Evolutionary conservation across 257 asterid species (phyloP), one percentile per base, ranked within the genome.

Genomic region (Rauvolfia tetraphylla): DNA sequence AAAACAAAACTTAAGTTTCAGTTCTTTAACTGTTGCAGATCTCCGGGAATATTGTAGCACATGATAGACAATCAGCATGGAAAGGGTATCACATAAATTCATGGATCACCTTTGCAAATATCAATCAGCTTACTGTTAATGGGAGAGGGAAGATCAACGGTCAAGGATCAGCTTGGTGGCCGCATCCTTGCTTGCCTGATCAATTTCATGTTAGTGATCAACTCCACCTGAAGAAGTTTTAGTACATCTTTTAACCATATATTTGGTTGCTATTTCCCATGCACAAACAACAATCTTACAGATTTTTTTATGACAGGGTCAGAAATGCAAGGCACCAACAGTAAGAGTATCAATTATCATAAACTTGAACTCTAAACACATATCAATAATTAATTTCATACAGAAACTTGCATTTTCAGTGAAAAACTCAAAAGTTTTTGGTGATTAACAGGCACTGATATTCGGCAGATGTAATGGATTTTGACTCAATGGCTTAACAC

Each of bases 151-250:
- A 77, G 4, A 65, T 90, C 38, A 86, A 88, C 0, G 93, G 89
- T 27, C 85, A 51, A 68, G 96, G 96, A 20, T 76, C 84, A 31
- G 82, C 88, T 34, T 90, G 93, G 96, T 88, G 93, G 93, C 83
- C 90, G 3, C 1, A 20, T 1, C 86, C 93, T 67, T 90, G 96
- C 83, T 83, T 36, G 49, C 5, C 86, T 46, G 87, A 86, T 46
- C 88, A 84, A 3, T 78, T 80, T n/a, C 44, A 78, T 14, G 90
- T 90, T 83, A 78, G 66, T 76, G 22, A 51, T 14, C 5, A 51
- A 18, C 3, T 51, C 57, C 3, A 48, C 12, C 22, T 18, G 57
- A 51, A 51, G 22, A 18, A 51, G 57, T 2, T 51, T 51, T 51
- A 15, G n/a, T 2, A 51, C 23, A 51, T 51, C 23, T 51, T 18